These are phyloP conservation scores for Sphagnum tenellum DNA, from an alignment of 225 moss, liverwort and hornwort species.

Conservation along the genomic window DNA sequence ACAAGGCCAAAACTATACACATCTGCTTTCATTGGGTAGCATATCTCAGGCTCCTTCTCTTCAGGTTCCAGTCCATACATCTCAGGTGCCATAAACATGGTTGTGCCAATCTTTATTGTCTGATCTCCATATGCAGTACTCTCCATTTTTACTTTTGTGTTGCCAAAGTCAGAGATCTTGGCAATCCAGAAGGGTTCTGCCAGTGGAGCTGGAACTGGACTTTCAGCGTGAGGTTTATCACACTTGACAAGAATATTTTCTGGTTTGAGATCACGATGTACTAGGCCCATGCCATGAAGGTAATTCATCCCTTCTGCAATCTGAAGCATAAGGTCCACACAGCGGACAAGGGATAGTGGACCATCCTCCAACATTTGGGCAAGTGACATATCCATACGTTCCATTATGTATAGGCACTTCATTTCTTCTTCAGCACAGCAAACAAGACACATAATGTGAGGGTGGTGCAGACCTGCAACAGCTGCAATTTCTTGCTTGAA, in stretches of 20 bases:
- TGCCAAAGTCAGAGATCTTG: slow-evolving; percentile 13
- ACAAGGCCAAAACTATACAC: slow-evolving; percentile 14
- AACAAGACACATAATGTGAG: slow-evolving; percentile 13
- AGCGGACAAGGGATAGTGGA: slow-evolving; percentile 1
- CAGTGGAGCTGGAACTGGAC: too few relatives aligned
- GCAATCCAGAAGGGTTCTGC: not conserved
- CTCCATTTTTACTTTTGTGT: slow-evolving; percentile 4
- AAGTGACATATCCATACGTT: slow-evolving; percentile 13
- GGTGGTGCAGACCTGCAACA: slow-evolving; percentile 11
- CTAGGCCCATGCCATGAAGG: slow-evolving; percentile 6
- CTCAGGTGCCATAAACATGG: slow-evolving; percentile 13
- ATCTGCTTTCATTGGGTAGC: slow-evolving; percentile 8
- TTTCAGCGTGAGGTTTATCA: not conserved
- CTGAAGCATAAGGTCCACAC: slow-evolving; percentile 18
- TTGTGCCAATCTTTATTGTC: slow-evolving; percentile 1
- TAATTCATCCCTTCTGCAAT: slow-evolving; percentile 9
- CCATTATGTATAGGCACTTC: slow-evolving; percentile 7
- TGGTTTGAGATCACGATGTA: slow-evolving; percentile 17
- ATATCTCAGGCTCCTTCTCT: not conserved
- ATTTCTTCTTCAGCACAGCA: slow-evolving; percentile 4
- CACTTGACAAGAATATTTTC: slow-evolving; percentile 1
- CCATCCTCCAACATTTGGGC: not conserved
- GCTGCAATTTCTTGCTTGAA: slow-evolving; percentile 2
- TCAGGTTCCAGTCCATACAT: not conserved
- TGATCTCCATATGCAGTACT: not conserved